Percentiles rank a stretch among this genome's conserved stretches.
These are phyloP conservation scores for Magnaporthales sp. DNA, from an alignment of 2,329 filamentous ascomycete species.

Conservation along the genomic window DNA sequence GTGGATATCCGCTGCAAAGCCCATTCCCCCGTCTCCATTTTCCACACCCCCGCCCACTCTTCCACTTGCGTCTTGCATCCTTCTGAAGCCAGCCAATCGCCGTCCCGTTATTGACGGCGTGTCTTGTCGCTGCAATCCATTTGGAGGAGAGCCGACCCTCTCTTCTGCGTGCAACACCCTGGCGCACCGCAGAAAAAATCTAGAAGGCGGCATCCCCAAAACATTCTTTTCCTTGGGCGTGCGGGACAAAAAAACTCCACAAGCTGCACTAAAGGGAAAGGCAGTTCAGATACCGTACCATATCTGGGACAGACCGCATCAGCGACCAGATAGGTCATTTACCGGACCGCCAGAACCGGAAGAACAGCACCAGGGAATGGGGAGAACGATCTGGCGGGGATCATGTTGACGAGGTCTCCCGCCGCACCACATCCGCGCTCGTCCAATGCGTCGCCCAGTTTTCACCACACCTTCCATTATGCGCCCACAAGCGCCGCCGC, in stretches of 20 bases:
- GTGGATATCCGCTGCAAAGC: not conserved
- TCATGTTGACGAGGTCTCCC: constrained; percentile 53
- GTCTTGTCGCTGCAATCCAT: not conserved
- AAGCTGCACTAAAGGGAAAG: not conserved
- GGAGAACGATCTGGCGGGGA: constrained; percentile 33
- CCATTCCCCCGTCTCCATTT: not conserved
- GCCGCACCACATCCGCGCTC: constrained; percentile 32
- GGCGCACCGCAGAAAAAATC: not conserved
- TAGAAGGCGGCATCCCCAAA: not conserved
- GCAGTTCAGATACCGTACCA: not conserved
- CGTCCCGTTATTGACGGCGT: not conserved
- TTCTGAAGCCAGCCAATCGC: not conserved
- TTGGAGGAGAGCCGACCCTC: not conserved
- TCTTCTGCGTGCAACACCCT: not conserved
- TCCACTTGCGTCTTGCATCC: not conserved
- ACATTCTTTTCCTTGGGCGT: not conserved
- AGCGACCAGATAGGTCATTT: not conserved
- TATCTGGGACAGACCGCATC: not conserved
- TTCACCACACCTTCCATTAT: constrained; percentile 32
- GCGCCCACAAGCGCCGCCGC: constrained; percentile 22
- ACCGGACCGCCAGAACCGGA: constrained; percentile 14
- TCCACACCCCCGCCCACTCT: not conserved
- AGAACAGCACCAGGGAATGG: constrained; percentile 16
- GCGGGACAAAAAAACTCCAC: not conserved
- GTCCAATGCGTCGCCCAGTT: constrained; percentile 43